phyloP scores from a whole-genome alignment of 805 yeast species.

The Starmerella riodocensis region DNA sequence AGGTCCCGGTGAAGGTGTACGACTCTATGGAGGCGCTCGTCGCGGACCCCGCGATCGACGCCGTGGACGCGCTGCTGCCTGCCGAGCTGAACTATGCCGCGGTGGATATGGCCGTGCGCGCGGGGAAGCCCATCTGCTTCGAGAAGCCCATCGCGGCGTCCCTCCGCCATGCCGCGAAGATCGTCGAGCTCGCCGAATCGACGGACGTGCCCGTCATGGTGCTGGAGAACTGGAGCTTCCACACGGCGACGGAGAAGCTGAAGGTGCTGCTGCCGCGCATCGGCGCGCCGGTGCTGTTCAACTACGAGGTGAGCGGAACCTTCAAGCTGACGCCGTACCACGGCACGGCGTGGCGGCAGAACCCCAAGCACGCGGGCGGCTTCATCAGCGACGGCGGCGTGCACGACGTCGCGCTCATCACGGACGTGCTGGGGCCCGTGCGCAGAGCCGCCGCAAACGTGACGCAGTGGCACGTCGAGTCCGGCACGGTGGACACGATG shows the following conservation, averaged over 20 bases:
- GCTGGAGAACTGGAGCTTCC: slow-evolving; percentile 78
- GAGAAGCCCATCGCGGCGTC: slow-evolving; percentile 92
- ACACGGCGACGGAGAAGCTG: slow-evolving; percentile 43
- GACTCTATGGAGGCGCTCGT: slow-evolving; percentile 53
- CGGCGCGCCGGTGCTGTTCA: slow-evolving; percentile 40
- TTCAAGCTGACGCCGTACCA: slow-evolving; percentile 38
- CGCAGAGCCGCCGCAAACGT: slow-evolving; percentile 62
- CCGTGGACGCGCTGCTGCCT: slow-evolving; percentile 80
- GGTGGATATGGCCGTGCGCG: slow-evolving; percentile 54
- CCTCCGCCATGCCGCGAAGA: slow-evolving; percentile 63
- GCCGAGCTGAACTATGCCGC: slow-evolving; percentile 63
- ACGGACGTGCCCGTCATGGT: slow-evolving; percentile 59
- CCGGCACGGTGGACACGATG: slow-evolving; percentile 73
- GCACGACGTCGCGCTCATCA: slow-evolving; percentile 79
- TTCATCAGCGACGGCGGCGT: slow-evolving; percentile 92
- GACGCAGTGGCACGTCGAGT: slow-evolving; percentile 56
- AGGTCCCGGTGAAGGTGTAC: slow-evolving; percentile 44
- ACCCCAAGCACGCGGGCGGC: slow-evolving; percentile 89
- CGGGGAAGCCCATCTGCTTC: slow-evolving; percentile 64
- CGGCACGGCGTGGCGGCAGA: slow-evolving; percentile 70
- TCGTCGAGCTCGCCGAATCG: slow-evolving; percentile 51
- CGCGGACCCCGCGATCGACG: slow-evolving; percentile 52
- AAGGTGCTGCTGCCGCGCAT: slow-evolving; percentile 51
- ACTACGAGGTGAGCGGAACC: slow-evolving; percentile 37
- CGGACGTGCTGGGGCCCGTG: slow-evolving; percentile 67